These are phyloP conservation scores for maize (Zea mays) DNA, from an alignment of 176 grass and related monocot species.

Conservation along the genomic window DNA sequence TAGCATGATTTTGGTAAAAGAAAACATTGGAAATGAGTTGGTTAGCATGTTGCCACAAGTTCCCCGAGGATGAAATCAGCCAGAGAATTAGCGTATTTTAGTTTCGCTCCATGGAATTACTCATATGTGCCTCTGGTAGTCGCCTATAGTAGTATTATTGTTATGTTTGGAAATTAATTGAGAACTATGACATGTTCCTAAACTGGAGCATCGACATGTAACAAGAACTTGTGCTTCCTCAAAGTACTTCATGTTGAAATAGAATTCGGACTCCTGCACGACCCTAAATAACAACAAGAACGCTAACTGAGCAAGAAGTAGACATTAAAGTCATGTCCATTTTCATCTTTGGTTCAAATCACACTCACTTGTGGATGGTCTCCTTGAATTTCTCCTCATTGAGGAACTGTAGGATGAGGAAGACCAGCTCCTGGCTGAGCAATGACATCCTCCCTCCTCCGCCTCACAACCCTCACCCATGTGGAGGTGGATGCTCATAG, in stretches of 20 bases:
- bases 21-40: constrained; percentile 62
- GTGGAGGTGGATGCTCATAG: constrained; percentile 28
- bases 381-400: constrained; percentile 95
- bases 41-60: not conserved
- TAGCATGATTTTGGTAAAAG: constrained; percentile 34
- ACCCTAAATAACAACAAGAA: constrained; percentile 46
- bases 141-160: too few relatives aligned
- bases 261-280: constrained; percentile 88
- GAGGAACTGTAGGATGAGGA: constrained; percentile 88
- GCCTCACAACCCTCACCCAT: constrained; percentile 22
- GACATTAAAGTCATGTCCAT: not conserved
- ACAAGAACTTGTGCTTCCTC: constrained; percentile 38
- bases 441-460: constrained; percentile 55
- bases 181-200: too few relatives aligned
- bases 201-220: too few relatives aligned
- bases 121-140: too few relatives aligned
- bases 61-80: too few relatives aligned
- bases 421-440: constrained; percentile 70
- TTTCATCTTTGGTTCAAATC: not conserved
- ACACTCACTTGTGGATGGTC: constrained; percentile 74
- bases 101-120: too few relatives aligned
- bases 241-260: constrained; percentile 96
- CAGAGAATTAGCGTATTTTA: too few relatives aligned
- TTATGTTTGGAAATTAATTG: too few relatives aligned
- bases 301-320: not conserved